These are phyloP conservation scores for Venturia asperata DNA, from an alignment of 2,329 filamentous ascomycete species.

Conservation along the genomic window DNA sequence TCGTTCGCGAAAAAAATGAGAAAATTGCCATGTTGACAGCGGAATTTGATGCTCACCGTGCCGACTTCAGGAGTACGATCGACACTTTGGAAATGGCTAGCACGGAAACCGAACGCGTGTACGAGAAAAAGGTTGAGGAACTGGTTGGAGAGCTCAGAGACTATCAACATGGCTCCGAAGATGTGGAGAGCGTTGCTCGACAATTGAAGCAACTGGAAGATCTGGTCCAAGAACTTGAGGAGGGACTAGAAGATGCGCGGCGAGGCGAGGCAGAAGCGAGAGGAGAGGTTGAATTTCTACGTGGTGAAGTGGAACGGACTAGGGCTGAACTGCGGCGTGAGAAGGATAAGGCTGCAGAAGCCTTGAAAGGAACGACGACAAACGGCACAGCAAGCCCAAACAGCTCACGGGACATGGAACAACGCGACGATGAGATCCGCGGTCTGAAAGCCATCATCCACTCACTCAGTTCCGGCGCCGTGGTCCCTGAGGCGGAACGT, in stretches of 20 bases:
- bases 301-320: constrained; percentile 89
- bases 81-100: constrained; percentile 94
- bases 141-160: constrained; percentile 77
- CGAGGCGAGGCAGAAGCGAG: constrained; percentile 91
- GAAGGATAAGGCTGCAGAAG: constrained; percentile 68
- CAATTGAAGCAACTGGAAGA: constrained; percentile 95
- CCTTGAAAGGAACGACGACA: constrained; percentile 47
- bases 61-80: constrained; percentile 93
- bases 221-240: constrained; percentile 91
- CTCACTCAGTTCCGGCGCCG: constrained; percentile 73
- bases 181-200: constrained; percentile 82
- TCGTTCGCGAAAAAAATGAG: constrained; percentile 91
- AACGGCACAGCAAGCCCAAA: constrained; percentile 30
- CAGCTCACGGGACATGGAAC: constrained; percentile 68
- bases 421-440: constrained; percentile 94
- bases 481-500: constrained; percentile 23
- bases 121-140: constrained; percentile 86
- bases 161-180: constrained; percentile 71
- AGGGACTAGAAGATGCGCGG: constrained; percentile 89
- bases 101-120: constrained; percentile 90
- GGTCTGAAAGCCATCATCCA: constrained; percentile 97
- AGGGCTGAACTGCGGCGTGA: constrained; percentile 82
- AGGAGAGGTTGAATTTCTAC: constrained; percentile 89
- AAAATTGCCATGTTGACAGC: constrained; percentile 88
- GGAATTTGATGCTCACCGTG: constrained; percentile 90